These are phyloP conservation scores for Chiua sp. DNA, from an alignment of 1,284 basidiomycete species.

Conservation along the genomic window DNA sequence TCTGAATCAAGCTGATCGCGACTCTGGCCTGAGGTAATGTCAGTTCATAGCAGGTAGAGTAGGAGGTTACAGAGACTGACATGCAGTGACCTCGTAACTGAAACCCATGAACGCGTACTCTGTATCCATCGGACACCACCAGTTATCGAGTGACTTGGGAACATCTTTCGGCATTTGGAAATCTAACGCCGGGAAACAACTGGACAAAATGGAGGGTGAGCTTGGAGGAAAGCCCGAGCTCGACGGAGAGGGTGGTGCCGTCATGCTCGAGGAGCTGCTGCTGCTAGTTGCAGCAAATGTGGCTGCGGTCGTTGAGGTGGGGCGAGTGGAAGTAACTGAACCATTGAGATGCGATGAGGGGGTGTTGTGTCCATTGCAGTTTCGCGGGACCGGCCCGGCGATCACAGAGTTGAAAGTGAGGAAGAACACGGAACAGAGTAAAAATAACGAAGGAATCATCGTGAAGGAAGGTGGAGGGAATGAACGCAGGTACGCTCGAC, in stretches of 20 bases:
- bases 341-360: neutral
- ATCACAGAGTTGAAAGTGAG: conserved; percentile 8
- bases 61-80: conserved; percentile 39
- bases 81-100: conserved; percentile 69
- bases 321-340: neutral
- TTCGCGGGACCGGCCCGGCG: conserved; percentile 17
- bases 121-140: conserved; percentile 68
- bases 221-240: neutral
- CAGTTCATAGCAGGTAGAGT: neutral
- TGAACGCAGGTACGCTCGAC: conserved; percentile 1
- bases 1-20: conserved; percentile 54
- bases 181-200: conserved; percentile 61
- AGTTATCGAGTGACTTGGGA: conserved; percentile 53
- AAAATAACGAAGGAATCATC: conserved; percentile 8
- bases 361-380: conserved; percentile 7
- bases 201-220: neutral
- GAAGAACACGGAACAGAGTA: conserved; percentile 12
- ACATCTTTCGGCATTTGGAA: conserved; percentile 60
- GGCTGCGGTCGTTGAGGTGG: neutral
- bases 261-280: neutral
- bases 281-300: neutral
- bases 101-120: conserved; percentile 79
- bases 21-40: conserved; percentile 50
- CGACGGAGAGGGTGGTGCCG: conserved; percentile 1
- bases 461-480: neutral